Base-by-base conservation (phyloP, 2,329 filamentous ascomycete genomes). In the Zymoseptoria crescenta region DNA sequence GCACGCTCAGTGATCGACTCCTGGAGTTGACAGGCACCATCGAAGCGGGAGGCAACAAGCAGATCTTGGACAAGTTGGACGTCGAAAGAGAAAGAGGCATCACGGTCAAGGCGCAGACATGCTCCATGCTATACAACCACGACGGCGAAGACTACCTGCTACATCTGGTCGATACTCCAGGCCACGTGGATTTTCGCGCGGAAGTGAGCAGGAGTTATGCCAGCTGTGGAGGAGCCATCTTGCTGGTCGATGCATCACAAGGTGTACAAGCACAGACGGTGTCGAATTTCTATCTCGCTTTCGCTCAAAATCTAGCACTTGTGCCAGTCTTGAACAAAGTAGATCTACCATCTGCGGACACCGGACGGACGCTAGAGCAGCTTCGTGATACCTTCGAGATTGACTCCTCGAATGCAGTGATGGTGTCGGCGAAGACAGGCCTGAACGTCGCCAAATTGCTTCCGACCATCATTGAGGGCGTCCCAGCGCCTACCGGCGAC, bases 71-170 rank as follows among this genome's bases (percentile, higher is more conserved):
- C 76, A 96, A 96, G 74, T 83, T 99, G 41, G 94, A 99, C 73
- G 94, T 99, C 57, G 94, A 99, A 77, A 83, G 94, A 55, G 91
- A 97, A 75, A 85, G 94, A 48, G 94, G 94, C 62, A 99, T 99
- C 73, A 99, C 94, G 0, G 94, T 99, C 73, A 99, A 99, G 79
- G 94, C 94, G 57, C 94, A 99, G 79, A 97, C 94, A 59, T 97
- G 94, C 76, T 94, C 88, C 58, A 99, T 99, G 94, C 83, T 99
- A 56, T 96, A 96, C 79, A 91, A 88, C 28, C 80, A 96, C 76
- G 79, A 87, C 19, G 92, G 89, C 16, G 79, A 88, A 30, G 94
- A 99, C 74, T 97, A 97, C 73, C 81, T 99, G 58, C 80, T 99
- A 29, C 94, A 99, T 75, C 81, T 99, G 28, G 92, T 99, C 59